A percentile compares a stretch with the other conserved stretches of the same genome.
Evolutionary conservation across 2,329 filamentous ascomycete genomes (phyloP).

Genomic region (Aureobasidium melanogenum): DNA sequence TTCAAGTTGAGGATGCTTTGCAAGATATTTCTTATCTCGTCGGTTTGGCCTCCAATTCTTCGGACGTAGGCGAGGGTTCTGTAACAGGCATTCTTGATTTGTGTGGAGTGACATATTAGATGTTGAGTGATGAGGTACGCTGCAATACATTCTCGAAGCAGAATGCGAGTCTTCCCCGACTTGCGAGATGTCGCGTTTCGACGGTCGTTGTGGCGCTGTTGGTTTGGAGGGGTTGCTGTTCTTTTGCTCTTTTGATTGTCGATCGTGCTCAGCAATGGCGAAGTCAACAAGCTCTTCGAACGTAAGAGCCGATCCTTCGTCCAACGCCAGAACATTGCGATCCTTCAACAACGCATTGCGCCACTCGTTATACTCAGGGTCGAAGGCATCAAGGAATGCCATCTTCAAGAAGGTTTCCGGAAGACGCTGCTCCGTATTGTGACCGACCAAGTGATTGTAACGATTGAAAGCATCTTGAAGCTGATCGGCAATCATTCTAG

Average conservation of each 20-base stretch:
- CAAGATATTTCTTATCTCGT: no score
- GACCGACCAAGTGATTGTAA: not conserved
- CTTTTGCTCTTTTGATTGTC: not conserved
- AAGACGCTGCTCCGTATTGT: not conserved
- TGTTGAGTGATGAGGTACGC: not conserved
- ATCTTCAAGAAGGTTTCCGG: not conserved
- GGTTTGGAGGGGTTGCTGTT: not conserved
- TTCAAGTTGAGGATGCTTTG: no score
- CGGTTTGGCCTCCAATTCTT: no score
- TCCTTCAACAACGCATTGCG: not conserved
- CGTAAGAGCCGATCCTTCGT: not conserved
- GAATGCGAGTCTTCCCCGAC: not conserved
- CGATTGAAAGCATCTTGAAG: not conserved
- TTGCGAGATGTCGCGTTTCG: not conserved
- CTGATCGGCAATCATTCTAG: not conserved
- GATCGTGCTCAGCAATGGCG: not conserved
- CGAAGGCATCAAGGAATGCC: conserved; percentile 36
- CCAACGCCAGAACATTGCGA: not conserved
- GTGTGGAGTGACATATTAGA: no score
- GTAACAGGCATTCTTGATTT: no score
- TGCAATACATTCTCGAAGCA: no score
- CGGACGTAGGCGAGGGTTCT: no score
- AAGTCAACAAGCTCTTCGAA: not conserved
- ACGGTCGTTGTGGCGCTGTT: not conserved
- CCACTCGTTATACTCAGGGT: conserved; percentile 29